Evolutionary conservation across 176 grass and related monocot species (phyloP).

Genomic region (Bromus sterilis): DNA sequence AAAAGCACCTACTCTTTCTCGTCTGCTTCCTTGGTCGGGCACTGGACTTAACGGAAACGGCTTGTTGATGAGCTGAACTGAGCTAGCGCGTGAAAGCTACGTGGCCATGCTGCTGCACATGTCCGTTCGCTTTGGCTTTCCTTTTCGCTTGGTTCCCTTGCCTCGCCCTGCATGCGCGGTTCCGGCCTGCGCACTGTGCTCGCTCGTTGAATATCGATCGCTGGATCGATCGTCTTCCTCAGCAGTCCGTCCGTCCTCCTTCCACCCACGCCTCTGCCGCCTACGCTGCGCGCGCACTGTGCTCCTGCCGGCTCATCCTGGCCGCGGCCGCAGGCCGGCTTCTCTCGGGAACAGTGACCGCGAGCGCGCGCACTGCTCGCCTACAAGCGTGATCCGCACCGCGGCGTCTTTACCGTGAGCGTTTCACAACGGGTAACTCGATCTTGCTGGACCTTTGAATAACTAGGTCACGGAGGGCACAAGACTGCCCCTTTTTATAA

Average conservation of each 20-base stretch:
- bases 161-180: neutral
- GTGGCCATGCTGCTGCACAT: neutral
- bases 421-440: neutral
- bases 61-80: neutral
- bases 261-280: neutral
- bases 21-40: neutral
- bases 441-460: neutral
- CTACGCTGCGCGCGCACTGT: neutral
- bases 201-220: neutral
- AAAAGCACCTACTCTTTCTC: neutral
- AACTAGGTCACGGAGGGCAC: neutral
- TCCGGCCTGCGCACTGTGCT: slow-evolving; percentile 8
- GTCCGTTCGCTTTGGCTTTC: slow-evolving; percentile 16
- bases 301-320: neutral
- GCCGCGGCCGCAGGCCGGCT: neutral
- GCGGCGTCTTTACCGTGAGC: neutral
- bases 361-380: neutral
- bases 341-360: slow-evolving; percentile 35
- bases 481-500: no score
- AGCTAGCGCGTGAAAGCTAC: slow-evolving; percentile 21
- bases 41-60: neutral
- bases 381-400: neutral
- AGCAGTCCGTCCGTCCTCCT: neutral
- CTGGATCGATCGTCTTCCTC: neutral
- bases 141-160: neutral